These are phyloP conservation scores for Kalmusia sp. DNA, from an alignment of 2,329 filamentous ascomycete species.

Conservation along the genomic window DNA sequence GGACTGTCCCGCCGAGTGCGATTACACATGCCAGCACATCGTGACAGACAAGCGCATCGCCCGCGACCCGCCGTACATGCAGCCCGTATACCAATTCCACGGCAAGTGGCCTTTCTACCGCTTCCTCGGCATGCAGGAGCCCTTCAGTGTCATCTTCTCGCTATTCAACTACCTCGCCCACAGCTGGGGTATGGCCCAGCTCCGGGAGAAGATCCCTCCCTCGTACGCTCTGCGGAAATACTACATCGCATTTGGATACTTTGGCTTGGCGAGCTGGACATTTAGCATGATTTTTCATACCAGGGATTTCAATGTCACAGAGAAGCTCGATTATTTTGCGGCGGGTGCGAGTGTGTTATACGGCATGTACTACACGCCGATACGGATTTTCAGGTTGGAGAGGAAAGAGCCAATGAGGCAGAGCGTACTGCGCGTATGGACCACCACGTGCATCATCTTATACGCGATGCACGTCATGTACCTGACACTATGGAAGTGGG, in stretches of 20 bases:
- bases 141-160: slow-evolving; percentile 91
- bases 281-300: slow-evolving; percentile 94
- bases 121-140: slow-evolving; percentile 91
- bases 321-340: slow-evolving; percentile 95
- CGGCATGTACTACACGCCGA: slow-evolving; percentile 82
- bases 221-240: slow-evolving; percentile 79
- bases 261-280: slow-evolving; percentile 83
- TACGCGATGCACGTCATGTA: slow-evolving; percentile 83
- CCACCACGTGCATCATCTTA: slow-evolving; percentile 70
- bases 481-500: slow-evolving; percentile 84
- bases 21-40: slow-evolving; percentile 97
- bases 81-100: slow-evolving; percentile 87
- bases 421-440: slow-evolving; percentile 75
- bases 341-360: slow-evolving; percentile 91
- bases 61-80: slow-evolving; percentile 67
- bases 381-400: slow-evolving; percentile 86
- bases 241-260: slow-evolving; percentile 80
- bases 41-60: slow-evolving; percentile 76
- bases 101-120: slow-evolving; percentile 98
- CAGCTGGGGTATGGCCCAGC: slow-evolving; percentile 73
- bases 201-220: slow-evolving; percentile 73
- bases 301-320: slow-evolving; percentile 82
- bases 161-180: slow-evolving; percentile 91
- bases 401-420: slow-evolving; percentile 56
- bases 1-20: slow-evolving; percentile 92